Conservation (phyloP, 148 eudicot species). For the Silene latifolia region DNA sequence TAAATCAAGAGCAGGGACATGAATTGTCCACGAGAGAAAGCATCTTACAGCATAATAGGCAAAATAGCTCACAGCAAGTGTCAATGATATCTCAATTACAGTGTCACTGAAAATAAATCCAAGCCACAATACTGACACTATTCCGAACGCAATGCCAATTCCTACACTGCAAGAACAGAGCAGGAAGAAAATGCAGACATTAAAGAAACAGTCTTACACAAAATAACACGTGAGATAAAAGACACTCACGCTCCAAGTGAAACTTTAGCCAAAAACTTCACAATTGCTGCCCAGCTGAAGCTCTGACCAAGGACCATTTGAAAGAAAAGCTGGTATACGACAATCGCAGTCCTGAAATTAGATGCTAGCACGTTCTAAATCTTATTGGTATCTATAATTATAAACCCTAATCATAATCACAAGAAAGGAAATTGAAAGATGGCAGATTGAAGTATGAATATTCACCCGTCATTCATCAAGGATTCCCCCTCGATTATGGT, state of each 20-base stretch:
- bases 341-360: slow-evolving; percentile 80
- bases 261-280: slow-evolving; percentile 63
- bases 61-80: slow-evolving; percentile 91
- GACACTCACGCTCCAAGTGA: slow-evolving; percentile 89
- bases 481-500: slow-evolving; percentile 98
- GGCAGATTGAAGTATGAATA: slow-evolving; percentile 13
- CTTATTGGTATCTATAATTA: slow-evolving; percentile 1
- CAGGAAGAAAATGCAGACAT: slow-evolving; percentile 10
- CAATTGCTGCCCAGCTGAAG: slow-evolving; percentile 54
- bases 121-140: slow-evolving; percentile 88
- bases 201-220: slow-evolving; percentile 4
- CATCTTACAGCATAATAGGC: slow-evolving; percentile 84
- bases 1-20: slow-evolving; percentile 1
- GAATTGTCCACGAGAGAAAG: slow-evolving; percentile 18
- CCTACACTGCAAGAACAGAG: slow-evolving; percentile 57
- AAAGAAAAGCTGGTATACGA: slow-evolving; percentile 77
- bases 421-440: background rate
- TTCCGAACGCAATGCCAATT: slow-evolving; percentile 84
- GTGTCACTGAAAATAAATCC: slow-evolving; percentile 93
- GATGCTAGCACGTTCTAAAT: slow-evolving; percentile 4
- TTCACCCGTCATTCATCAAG: slow-evolving; percentile 96
- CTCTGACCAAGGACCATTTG: slow-evolving; percentile 71
- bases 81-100: slow-evolving; percentile 84
- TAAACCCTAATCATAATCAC: background rate
- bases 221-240: slow-evolving; percentile 8